Base-by-base conservation (phyloP, 1,284 basidiomycete species). In the Ganoderma leucocontextum region DNA sequence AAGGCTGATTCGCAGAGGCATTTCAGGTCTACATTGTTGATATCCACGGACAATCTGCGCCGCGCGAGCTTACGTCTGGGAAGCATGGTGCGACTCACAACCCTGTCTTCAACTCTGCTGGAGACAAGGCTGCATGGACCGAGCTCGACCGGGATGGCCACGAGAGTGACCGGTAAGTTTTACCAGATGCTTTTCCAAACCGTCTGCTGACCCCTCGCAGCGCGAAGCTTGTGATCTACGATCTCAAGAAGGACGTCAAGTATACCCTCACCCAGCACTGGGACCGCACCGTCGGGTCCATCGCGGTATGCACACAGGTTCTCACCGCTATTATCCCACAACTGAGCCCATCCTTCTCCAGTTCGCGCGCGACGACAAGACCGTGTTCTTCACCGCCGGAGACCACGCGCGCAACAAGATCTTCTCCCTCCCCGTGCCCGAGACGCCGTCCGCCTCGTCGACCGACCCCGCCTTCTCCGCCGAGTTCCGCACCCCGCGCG, bases 71-170 rank as follows among this genome's bases (percentile, higher is more conserved):
- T 55, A 97, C 96, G 0, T 89, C 90, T 17, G 94, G 94, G 7
- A 84, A 86, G 49, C 95, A 96, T 78, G 96, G 95, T 36, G 95
- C 95, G 2, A 92, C 90, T 5, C 89, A 88, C 74, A 84, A 80
- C 42, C 90, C 95, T 0, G 85, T 87, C 2, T 90, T 96, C 77
- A 93, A 85, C 72, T 81, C 82, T 2, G 81, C 88, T 47, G 93
- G 91, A 0, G 86, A 85, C 64, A 93, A 92, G 79, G 87, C 89
- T 1, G 95, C 93, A 0, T 98, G 96, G 96, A 81, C 94, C 49
- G 92, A 98, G 79, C 87, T 96, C 72, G 89, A 91, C 60, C 78
- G 92, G 76, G 95, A 98, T 76, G 96, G 95, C 0, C 93, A 96
- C 75, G 96, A 98, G 80, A 87, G 91, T 62, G 93, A 94, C 77